Base-by-base conservation (phyloP, 768 basidiomycete species). In the Termitomyces sp. region DNA sequence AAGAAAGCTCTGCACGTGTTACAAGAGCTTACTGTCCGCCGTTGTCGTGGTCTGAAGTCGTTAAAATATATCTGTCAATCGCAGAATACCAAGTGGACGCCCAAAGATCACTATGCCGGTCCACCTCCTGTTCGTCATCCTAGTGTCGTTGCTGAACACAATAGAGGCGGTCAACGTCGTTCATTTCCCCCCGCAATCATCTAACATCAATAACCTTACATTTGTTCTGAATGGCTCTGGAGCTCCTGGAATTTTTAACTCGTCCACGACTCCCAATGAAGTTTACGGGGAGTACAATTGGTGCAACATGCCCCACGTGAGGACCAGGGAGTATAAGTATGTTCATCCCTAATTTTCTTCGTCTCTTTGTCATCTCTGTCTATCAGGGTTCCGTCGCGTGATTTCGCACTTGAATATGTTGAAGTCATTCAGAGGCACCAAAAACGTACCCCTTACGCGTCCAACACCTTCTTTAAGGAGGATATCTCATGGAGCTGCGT, bases 221-320 rank as follows among this genome's bases (percentile, higher is more conserved):
- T 77, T 74, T 61, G 77, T 64, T 2, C 56, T 81, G 26, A 70
- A 70, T 61, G 79, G 78, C 8, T 69, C 71, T 10, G 79, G 77
- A 10, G 71, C 77, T n/a, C 77, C 79, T 23, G 80, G 80, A 5
- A 79, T 81, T 3, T 80, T 73, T 65, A 73, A 69, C 58, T 78
- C 75, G 0, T 81, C 79, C 0, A 63, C 56, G 7, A 75, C 74
- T 8, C 75, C 79, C 1, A 64, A 75, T 40, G 56, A 69, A 3
- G 61, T 62, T 9, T 82, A 82, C 70, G 80, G 79, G 0, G 68
- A 66, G 20, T 82, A 80, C 58, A 81, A 81, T 60, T 81, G 79
- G 80, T 82, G 81, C 53, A 82, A 81, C 61, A 82, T 82, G 81
- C 80, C 81, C 2, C 81, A 82, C 70, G 79, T 79, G 1, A 69